Evolutionary conservation across 2,329 filamentous ascomycete species (phyloP), one percentile per base, ranked within the genome.

Genomic region (Fusarium veterinarium): DNA sequence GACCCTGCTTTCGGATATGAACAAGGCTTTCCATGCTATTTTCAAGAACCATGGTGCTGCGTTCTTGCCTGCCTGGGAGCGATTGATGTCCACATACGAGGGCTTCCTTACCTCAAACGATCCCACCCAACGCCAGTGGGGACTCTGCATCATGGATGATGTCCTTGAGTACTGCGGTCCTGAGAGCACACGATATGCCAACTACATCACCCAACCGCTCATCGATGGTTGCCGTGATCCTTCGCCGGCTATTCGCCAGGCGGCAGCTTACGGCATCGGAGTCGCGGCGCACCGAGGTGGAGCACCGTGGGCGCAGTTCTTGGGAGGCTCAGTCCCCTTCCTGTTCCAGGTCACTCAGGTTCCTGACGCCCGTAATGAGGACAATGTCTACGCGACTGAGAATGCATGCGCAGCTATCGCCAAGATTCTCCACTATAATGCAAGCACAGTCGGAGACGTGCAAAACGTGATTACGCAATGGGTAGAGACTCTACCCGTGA

Each of bases 21-120:
- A 99, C 90, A 99, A 99, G 87, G 95, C 96, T 1, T 99, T 97
- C 89, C 96, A 99, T 83, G 95, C 95, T 68, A 94, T 99, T 74
- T 99, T 99, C 88, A 98, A 98, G 87, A 95, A 97, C 84, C 95
- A 98, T 80, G 93, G 94, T 30, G 87, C 91, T 14, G 86, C 88
- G 16, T 99, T 99, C 87, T 87, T 99, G 60, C 92, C 91, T 9
- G 87, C 94, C 45, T 99, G 95, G 95, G 93, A 97, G 80, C 90
- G 90, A 59, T 87, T 99, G 30, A 90, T 97, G 81, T 86, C 88
- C 16, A 97, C 94, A 62, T 98, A 98, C 81, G 91, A 95, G 76
- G 87, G 87, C 37, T 98, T 98, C 82, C 91, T 97, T 73, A 89
- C 89, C 45, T 96, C 93, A 64, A 78, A 83, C 6, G 96, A 99